Evolutionary conservation across 2,329 filamentous ascomycete genomes (phyloP), one percentile per base, ranked within the genome.

Genomic region (Colletotrichum tofieldiae): DNA sequence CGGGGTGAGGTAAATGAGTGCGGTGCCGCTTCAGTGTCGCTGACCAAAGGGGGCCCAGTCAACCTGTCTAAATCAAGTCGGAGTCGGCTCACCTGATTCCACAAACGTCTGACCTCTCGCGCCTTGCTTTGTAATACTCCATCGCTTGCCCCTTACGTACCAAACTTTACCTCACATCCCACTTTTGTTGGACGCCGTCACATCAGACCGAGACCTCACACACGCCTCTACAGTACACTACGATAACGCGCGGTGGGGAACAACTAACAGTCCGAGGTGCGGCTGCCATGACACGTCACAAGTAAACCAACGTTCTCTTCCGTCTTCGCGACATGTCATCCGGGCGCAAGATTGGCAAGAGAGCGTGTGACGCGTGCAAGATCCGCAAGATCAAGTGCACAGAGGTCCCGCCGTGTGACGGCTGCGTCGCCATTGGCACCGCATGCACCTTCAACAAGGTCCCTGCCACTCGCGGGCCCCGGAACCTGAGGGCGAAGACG

Each of bases 341-440:
- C 51, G 65, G 75, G 54, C 75, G 78, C 65, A 82, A 80, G 73
- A 80, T 81, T 39, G 80, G 77, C 54, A 84, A 82, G 70, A 76
- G 84, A 39, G 85, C 86, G 14, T 88, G 86, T 76, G 86, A 88
- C 73, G 85, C 83, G 26, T 88, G 86, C 79, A 87, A 86, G 78
- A 82, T 88, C 52, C 83, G 86, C 66, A 88, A 88, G 79, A 84
- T 88, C 71, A 83, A 84, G 58, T 88, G 86, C 76, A 84, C 83
- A 18, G 86, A 86, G 60, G 78, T 79, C 2, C 79, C 84, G 29
- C 86, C 86, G 8, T 88, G 86, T 69, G 79, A 79, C 35, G 82
- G 84, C 12, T 88, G 86, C 74, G 76, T 79, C 32, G 80, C 83
- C 20, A 81, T 84, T 2, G 81, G 83, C 9, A 83, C 88, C 62